Base-by-base conservation (phyloP, 257 asterid genomes). In the Jacaranda copaia region DNA sequence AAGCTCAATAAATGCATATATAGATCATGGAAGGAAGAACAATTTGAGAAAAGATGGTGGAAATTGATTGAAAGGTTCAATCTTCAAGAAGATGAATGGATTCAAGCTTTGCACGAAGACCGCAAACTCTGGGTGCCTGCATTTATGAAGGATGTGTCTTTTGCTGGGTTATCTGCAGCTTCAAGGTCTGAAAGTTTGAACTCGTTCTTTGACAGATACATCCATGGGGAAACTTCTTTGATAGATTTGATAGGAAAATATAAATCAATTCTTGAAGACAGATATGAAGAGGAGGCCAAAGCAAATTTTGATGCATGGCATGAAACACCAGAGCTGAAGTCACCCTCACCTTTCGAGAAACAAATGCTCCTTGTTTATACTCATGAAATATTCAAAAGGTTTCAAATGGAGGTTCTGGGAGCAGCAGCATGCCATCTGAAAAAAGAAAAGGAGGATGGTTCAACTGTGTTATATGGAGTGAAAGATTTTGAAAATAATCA, bases 301-400 rank as follows among this genome's bases (percentile, higher is more conserved):
- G 90, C 96, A 15, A 92, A 92, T 76, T 94, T 94, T 61, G 97
- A 94, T 81, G 91, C 95, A 8, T 94, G 98, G 99, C 99, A 94
- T 19, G 98, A 94, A 82, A 84, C 94, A 15, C 96, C 99, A 0
- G 98, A 89, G 84, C 85, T 92, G 80, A 91, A 86, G 76, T 89
- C 99, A 38, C 99, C 99, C 48, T 94, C 99, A 5, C 98, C 99
- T 57, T 91, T 92, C 55, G 99, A 92, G 80, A 94, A 94, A 75
- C 98, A 94, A 85, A 73, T 92, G 96, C 79, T 85, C 39, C 86
- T 82, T 58, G 87, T 94, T 53, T 92, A 88, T 73, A 89, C 93
- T 65, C 96, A 88, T 70, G 98, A 89, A 81, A 88, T 94, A 87
- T 94, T 92, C 88, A 87, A 84, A 77, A 94, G 91, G 66, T 89